Conservation (phyloP, 495 filamentous ascomycete species). For the Aspergillus taichungensis region DNA sequence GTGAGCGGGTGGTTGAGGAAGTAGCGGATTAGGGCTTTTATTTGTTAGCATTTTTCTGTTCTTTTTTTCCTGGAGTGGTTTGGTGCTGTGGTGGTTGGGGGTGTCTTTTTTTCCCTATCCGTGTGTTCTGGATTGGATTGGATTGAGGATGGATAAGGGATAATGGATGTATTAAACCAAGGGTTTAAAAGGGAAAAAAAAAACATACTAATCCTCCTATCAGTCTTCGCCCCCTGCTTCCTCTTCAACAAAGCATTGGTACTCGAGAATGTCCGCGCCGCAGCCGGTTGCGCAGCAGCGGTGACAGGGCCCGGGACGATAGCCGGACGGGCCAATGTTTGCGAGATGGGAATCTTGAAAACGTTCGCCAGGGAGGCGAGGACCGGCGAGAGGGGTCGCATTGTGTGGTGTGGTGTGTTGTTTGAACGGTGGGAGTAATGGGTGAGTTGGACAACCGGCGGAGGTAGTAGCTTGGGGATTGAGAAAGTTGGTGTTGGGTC, state of each 20-base stretch:
- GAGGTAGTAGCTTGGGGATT: slow-evolving; percentile 2
- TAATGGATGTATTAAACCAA: not conserved
- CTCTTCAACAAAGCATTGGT: slow-evolving; percentile 29
- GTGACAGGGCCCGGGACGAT: slow-evolving; percentile 19
- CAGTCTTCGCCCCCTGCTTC: slow-evolving; percentile 21
- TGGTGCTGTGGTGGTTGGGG: not conserved
- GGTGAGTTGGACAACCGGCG: too few relatives aligned
- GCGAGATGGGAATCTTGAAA: slow-evolving; percentile 33
- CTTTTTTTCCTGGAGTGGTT: slow-evolving; percentile 4
- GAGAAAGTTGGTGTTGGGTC: too few relatives aligned
- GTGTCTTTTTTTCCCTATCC: not conserved
- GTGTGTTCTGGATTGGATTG: not conserved
- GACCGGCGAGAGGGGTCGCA: slow-evolving; percentile 34
- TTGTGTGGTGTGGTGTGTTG: slow-evolving; percentile 16
- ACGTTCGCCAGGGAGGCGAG: slow-evolving; percentile 39
- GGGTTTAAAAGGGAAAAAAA: not conserved
- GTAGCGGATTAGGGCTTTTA: slow-evolving; percentile 53
- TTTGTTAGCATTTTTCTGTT: slow-evolving; percentile 1
- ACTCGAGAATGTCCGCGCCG: slow-evolving; percentile 32
- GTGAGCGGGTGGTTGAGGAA: slow-evolving; percentile 55
- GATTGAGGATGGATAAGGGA: slow-evolving; percentile 1
- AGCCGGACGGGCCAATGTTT: slow-evolving; percentile 22
- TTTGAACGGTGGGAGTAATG: too few relatives aligned
- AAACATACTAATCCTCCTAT: slow-evolving; percentile 39
- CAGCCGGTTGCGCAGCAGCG: slow-evolving; percentile 21